phyloP scores from a whole-genome alignment of 352 stramenopile genomes.

The Globisporangium sylvaticum region DNA sequence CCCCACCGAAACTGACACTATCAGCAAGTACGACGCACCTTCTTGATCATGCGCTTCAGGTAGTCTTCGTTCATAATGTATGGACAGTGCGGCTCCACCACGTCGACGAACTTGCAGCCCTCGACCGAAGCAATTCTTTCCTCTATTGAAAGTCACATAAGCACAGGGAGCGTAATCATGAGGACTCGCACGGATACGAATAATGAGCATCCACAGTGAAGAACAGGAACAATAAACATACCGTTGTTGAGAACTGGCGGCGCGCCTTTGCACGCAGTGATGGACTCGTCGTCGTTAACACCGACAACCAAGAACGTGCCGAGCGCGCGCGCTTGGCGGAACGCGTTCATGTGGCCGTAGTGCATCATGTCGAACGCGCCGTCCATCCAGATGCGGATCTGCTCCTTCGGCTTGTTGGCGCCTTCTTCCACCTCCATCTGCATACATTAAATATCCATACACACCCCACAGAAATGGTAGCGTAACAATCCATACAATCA shows the following conservation, averaged over 20 bases:
- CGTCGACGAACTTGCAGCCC: constrained; percentile 98
- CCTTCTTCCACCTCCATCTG: constrained; percentile 79
- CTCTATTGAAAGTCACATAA: constrained; percentile 30
- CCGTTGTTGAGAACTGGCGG: constrained; percentile 95
- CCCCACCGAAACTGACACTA: not conserved
- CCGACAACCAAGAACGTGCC: constrained; percentile 97
- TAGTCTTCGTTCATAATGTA: constrained; percentile 99
- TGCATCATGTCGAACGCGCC: constrained; percentile 99
- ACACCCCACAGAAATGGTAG: not conserved
- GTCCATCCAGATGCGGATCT: constrained; percentile 98
- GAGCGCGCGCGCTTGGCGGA: constrained; percentile 93
- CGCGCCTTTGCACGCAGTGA: constrained; percentile 94
- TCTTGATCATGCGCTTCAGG: constrained; percentile 96
- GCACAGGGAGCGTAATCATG: not conserved
- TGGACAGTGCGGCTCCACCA: constrained; percentile 95
- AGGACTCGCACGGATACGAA: not conserved
- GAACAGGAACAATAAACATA: constrained; percentile 8
- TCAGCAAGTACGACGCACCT: constrained; percentile 23
- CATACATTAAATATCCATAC: not conserved
- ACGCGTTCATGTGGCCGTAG: constrained; percentile 99
- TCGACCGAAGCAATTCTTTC: constrained; percentile 95
- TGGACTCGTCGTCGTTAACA: constrained; percentile 98
- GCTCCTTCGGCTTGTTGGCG: constrained; percentile 55
- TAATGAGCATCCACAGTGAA: not conserved
- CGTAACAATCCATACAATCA: not conserved